Base-by-base conservation (phyloP, 176 grass and related monocot genomes). In the Avena eriantha region DNA sequence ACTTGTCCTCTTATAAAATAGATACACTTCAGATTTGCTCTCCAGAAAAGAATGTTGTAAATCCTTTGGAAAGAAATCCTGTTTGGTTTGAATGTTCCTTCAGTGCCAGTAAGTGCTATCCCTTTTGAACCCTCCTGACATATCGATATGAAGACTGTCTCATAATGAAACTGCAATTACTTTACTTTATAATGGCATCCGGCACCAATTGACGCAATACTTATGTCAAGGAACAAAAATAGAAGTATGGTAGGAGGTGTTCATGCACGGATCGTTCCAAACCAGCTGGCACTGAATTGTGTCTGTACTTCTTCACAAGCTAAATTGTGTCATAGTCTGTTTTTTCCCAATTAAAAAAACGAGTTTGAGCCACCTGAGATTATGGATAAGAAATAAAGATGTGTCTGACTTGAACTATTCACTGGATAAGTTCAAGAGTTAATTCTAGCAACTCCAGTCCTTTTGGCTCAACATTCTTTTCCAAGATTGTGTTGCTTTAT, bases 401-500 rank as follows among this genome's bases (percentile, higher is more conserved):
- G 23, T 24, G 16, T 64, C 43, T 48, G 41, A 18, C 1, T 18
- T 65, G 4, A 31, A 80, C 59, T 18, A 16, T 48, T 13, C 16
- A 54, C 29, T 49, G 14, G 45, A 29, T 53, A 53, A 53, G 46
- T 16, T 11, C 57, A 47, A 26, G 15, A 64, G 16, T 49, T 80
- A 49, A 80, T 66, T 49, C 2, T 80, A 80, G 59, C 15, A 31
- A 33, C 43, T 29, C 23, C 4, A 65, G 21, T 80, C 1, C 17
- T 47, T 80, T 65, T 80, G 43, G 4, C 41, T 80, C 5, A 29
- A 47, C 78, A 80, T 80, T 45, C 78, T 48, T 49, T 80, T 66
- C 1, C 26, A 47, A 80, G 23, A 8, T 80, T 49, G 41, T 4
- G 45, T 49, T 80, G 51, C 53, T 78, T 57, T 41, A 39, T 3